A percentile compares a stretch with the other conserved stretches of the same genome.
Conservation (phyloP, 1,284 basidiomycete species). For the Mycena sp. region DNA sequence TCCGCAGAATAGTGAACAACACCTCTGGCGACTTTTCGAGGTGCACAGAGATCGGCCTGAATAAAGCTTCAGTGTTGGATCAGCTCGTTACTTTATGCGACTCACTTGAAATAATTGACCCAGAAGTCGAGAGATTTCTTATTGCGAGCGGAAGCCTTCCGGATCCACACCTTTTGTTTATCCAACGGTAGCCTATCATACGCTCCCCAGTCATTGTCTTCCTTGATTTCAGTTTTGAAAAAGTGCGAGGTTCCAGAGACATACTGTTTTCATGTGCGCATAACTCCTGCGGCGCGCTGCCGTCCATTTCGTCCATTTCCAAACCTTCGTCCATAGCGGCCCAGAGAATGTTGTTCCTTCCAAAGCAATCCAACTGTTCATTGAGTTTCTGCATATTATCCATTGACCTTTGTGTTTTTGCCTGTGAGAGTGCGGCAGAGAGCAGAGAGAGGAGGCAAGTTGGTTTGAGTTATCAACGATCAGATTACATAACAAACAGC, state of each 20-base stretch:
- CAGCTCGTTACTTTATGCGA: not conserved
- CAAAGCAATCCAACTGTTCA: constrained; percentile 13
- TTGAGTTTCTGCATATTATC: not conserved
- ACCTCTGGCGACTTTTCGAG: constrained; percentile 8
- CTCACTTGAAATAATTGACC: constrained; percentile 17
- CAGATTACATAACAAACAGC: too few relatives aligned
- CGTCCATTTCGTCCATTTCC: not conserved
- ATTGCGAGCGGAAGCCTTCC: constrained; percentile 2
- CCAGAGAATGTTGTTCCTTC: constrained; percentile 11
- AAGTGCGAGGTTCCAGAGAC: not conserved
- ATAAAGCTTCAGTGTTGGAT: not conserved
- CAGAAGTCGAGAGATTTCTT: constrained; percentile 10
- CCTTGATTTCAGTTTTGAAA: not conserved
- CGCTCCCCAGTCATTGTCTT: constrained; percentile 7
- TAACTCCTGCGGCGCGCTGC: constrained; percentile 2
- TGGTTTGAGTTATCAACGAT: too few relatives aligned
- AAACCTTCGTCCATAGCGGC: constrained; percentile 12
- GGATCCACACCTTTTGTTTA: constrained; percentile 3
- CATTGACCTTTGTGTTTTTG: too few relatives aligned
- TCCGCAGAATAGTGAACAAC: not conserved
- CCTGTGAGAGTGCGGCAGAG: too few relatives aligned
- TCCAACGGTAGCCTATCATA: constrained; percentile 11
- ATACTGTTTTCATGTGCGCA: constrained; percentile 1
- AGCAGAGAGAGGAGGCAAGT: too few relatives aligned
- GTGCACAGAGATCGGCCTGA: constrained; percentile 5